These are phyloP conservation scores for Chlorella ohadii DNA, from an alignment of 139 green algal genomes.

Conservation along the genomic window DNA sequence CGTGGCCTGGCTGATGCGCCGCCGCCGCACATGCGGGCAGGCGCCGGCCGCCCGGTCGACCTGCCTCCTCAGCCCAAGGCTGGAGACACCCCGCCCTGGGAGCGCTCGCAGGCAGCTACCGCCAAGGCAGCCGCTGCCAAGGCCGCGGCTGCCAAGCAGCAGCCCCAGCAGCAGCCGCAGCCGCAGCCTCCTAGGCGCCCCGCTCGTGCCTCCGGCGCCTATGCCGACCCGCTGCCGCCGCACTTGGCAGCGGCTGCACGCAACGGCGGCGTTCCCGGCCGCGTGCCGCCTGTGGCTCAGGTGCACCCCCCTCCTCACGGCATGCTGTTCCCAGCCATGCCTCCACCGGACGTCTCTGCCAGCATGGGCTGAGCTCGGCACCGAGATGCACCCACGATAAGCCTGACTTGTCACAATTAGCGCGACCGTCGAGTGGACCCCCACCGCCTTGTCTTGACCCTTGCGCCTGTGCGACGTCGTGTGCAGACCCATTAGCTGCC, in stretches of 20 bases:
- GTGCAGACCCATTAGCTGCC: too few species aligned
- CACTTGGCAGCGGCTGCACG: neutral
- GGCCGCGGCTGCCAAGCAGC: neutral
- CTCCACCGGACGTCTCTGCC: slow-evolving; percentile 19
- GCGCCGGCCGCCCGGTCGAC: neutral
- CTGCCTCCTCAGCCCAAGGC: too few species aligned
- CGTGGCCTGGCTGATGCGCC: neutral
- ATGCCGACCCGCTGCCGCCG: neutral
- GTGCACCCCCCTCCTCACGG: neutral
- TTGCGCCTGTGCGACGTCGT: too few species aligned
- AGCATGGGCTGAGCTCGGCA: slow-evolving; percentile 25
- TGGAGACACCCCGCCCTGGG: neutral
- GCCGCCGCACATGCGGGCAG: neutral
- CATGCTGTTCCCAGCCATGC: slow-evolving; percentile 16
- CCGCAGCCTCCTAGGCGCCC: neutral
- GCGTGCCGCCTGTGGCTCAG: neutral
- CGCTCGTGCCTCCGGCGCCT: neutral
- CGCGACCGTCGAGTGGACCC: neutral
- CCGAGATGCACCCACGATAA: neutral
- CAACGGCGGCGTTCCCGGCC: neutral
- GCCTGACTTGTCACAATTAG: too few species aligned
- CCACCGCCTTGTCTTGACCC: neutral
- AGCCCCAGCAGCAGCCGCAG: neutral
- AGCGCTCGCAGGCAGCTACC: neutral
- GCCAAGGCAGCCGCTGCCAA: too few species aligned